Evolutionary conservation across 2,329 filamentous ascomycete species (phyloP).

Genomic region (Aspergillus sp.): DNA sequence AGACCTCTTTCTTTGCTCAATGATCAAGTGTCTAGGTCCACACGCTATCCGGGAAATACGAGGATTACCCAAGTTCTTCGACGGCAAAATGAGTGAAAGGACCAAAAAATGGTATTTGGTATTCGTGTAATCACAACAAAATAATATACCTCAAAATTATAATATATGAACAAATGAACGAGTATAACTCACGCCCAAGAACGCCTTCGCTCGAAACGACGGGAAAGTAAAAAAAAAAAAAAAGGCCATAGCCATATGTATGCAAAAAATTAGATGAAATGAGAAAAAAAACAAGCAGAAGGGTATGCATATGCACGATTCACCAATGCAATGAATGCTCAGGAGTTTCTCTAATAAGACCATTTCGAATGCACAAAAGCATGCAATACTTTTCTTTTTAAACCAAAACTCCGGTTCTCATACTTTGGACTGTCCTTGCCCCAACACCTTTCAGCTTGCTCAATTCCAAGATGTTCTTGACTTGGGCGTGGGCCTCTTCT

Average conservation of each 20-base stretch:
- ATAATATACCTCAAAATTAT: conserved; percentile 10
- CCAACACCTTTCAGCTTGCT: conserved; percentile 40
- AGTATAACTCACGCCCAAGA: not conserved
- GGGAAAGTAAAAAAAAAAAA: conserved; percentile 5
- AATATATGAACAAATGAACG: conserved; percentile 11
- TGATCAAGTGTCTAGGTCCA: too few species aligned
- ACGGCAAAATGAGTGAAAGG: too few species aligned
- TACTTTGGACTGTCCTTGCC: conserved; percentile 40
- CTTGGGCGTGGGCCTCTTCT: conserved; percentile 22
- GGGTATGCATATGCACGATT: too few species aligned
- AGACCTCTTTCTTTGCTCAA: conserved; percentile 30
- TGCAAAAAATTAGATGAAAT: conserved; percentile 2
- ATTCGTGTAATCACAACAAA: too few species aligned
- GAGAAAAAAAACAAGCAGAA: too few species aligned
- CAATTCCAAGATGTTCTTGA: conserved; percentile 34
- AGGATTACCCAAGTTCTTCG: too few species aligned
- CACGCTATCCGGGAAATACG: too few species aligned
- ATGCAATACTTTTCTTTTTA: conserved; percentile 14
- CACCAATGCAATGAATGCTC: too few species aligned
- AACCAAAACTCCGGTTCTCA: conserved; percentile 39
- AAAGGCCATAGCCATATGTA: conserved; percentile 3
- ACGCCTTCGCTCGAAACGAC: not conserved
- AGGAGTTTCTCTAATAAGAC: not conserved
- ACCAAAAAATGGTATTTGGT: too few species aligned
- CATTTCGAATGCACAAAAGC: conserved; percentile 1